Evolutionary conservation across 2,329 filamentous ascomycete species (phyloP).

Genomic region (Exophiala phaeomuriformis): DNA sequence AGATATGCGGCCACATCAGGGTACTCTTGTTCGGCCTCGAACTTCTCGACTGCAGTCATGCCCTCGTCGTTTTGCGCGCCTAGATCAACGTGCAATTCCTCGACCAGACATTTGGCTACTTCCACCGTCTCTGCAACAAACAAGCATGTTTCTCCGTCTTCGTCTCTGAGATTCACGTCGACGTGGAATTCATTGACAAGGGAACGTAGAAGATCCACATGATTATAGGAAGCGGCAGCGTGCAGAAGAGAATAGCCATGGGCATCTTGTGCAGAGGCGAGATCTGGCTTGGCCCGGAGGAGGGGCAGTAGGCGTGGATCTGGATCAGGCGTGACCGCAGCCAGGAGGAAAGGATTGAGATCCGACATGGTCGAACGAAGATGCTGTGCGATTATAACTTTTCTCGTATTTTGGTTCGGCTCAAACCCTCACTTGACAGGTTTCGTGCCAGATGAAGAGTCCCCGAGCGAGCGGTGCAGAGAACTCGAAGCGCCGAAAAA

Average conservation of each 20-base stretch:
- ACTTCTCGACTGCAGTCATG: conserved; percentile 71
- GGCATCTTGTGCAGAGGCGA: conserved; percentile 74
- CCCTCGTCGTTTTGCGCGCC: conserved; percentile 63
- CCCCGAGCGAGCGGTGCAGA: too few relatives aligned
- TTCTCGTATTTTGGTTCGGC: too few relatives aligned
- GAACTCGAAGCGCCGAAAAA: too few relatives aligned
- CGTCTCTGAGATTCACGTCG: conserved; percentile 72
- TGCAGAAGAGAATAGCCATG: conserved; percentile 93
- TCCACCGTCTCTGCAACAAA: conserved; percentile 82
- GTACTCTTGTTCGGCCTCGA: conserved; percentile 70
- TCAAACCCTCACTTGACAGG: too few relatives aligned
- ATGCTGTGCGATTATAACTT: background rate
- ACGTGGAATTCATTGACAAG: conserved; percentile 71
- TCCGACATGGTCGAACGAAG: conserved; percentile 14
- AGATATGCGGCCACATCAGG: conserved; percentile 70
- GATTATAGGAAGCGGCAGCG: conserved; percentile 86
- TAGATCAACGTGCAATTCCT: conserved; percentile 69
- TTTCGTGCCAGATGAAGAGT: too few relatives aligned
- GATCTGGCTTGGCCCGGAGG: conserved; percentile 63
- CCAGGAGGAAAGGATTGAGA: conserved; percentile 62
- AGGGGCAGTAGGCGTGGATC: conserved; percentile 65
- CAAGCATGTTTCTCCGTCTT: conserved; percentile 88
- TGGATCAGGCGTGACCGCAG: conserved; percentile 60
- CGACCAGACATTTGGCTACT: conserved; percentile 70
- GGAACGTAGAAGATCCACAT: conserved; percentile 67